Conservation (phyloP, 2,329 filamentous ascomycete genomes). For the Paecilomyces variotii region DNA sequence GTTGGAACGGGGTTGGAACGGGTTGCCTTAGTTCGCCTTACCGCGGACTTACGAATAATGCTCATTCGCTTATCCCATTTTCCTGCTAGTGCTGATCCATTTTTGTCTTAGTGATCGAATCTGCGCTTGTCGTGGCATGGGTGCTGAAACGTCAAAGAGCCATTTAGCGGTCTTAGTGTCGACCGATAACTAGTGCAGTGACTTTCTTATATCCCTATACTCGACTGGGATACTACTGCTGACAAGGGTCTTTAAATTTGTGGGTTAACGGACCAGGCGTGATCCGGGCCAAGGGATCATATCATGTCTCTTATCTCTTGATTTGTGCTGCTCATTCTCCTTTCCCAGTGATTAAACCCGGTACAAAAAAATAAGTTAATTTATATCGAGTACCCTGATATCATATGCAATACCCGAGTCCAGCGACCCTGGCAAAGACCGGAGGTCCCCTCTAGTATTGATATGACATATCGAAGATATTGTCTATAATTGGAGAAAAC, state of each 20-base stretch:
- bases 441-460: neutral
- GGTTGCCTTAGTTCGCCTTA: neutral
- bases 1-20: neutral
- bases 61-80: neutral
- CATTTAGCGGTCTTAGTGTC: neutral
- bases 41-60: neutral
- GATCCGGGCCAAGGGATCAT: neutral
- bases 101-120: neutral
- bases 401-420: neutral
- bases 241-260: neutral
- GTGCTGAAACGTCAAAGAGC: neutral
- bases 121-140: neutral
- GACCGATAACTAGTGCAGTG: neutral
- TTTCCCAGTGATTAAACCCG: neutral
- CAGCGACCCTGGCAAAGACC: neutral
- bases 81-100: neutral
- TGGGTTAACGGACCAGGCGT: neutral
- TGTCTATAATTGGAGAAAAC: neutral
- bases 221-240: neutral
- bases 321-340: neutral
- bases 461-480: neutral
- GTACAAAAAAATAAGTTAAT: neutral
- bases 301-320: neutral
- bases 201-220: neutral
- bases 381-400: neutral